Base-by-base conservation (phyloP, 345 rosid genomes). In the Erucastrum elatum region DNA sequence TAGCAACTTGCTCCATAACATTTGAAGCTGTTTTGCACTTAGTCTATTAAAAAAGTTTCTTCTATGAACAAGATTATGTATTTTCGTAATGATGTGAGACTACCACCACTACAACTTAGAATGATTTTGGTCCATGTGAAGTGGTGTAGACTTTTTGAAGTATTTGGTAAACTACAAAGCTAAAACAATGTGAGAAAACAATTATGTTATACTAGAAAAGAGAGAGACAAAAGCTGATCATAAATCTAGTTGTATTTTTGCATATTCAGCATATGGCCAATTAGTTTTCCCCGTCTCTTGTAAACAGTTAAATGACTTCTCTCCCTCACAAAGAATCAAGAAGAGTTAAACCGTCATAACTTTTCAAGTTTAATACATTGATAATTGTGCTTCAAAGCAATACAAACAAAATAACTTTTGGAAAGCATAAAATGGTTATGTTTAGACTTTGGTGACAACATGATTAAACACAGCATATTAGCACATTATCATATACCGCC, bases 71-170 rank as follows among this genome's bases (percentile, higher is more conserved):
- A 26, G 55, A 63, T 70, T 63, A 26, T 70, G 70, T 60, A 30
- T 5, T 13, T 46, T 39, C 49, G 8, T 4, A 78, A 33, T 66
- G 82, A 72, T 72, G 69, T 46, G 49, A 72, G 82, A 53, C 71
- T 75, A 72, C 64, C 33, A 78, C 77, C 69, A 72, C 74, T 15
- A 72, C 55, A 58, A 65, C 51, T 71, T 66, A 46, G 70, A 73
- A 66, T 72, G 77, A 79, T 66, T 72, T 46, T 60, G 58, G 77
- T 73, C 74, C 82, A 73, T 61, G 64, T 66, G 31, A 67, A 73
- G 82, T 79, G 82, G 63, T 59, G 11, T 33, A 72, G 69, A 59
- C 64, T 60, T 79, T 72, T 79, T 59, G 64, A 66, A 66, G 68
- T 64, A 44, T 30, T 56, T 77, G 66, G 59, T 46, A 37, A 64